These are phyloP conservation scores for Paraphoma chrysanthemicola DNA, from an alignment of 2,329 filamentous ascomycete genomes.

Conservation along the genomic window DNA sequence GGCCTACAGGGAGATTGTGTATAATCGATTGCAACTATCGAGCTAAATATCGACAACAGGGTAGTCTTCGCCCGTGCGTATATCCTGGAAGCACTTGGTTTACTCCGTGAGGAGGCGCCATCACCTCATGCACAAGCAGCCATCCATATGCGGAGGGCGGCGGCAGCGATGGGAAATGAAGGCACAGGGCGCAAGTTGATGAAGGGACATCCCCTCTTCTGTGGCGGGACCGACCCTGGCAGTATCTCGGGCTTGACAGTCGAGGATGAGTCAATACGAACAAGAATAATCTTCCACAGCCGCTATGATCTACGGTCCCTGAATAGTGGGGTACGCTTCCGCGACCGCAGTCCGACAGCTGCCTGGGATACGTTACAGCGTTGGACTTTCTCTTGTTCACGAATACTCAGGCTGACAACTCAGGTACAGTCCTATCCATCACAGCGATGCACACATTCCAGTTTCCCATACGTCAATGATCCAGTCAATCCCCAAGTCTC, in stretches of 20 bases:
- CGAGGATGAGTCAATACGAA: slow-evolving; percentile 19
- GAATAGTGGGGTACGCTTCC: slow-evolving; percentile 13
- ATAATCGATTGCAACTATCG: too few species aligned
- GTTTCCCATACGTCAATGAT: too few species aligned
- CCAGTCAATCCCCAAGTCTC: too few species aligned
- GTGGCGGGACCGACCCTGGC: slow-evolving; percentile 8
- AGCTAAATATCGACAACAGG: too few species aligned
- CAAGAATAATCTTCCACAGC: slow-evolving; percentile 11
- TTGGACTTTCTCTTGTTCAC: slow-evolving; percentile 6
- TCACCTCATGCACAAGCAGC: slow-evolving; percentile 20
- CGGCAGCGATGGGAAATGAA: slow-evolving; percentile 18
- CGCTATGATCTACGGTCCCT: slow-evolving; percentile 11
- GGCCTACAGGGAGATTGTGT: too few species aligned
- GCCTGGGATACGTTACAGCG: slow-evolving; percentile 19
- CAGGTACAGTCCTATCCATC: too few species aligned
- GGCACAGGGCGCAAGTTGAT: slow-evolving; percentile 16
- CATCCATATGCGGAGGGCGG: slow-evolving; percentile 13
- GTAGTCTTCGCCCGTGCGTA: too few species aligned
- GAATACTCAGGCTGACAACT: background rate
- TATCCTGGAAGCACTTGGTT: too few species aligned
- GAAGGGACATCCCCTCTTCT: slow-evolving; percentile 18
- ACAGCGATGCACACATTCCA: too few species aligned
- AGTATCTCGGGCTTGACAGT: slow-evolving; percentile 15
- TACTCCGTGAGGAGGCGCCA: slow-evolving; percentile 14
- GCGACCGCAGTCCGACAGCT: slow-evolving; percentile 20